Percentiles rank a stretch among this genome's conserved stretches.
Evolutionary conservation across 1,139 yeast species (phyloP).

Genomic region (Nakaseomyces nivariensis): DNA sequence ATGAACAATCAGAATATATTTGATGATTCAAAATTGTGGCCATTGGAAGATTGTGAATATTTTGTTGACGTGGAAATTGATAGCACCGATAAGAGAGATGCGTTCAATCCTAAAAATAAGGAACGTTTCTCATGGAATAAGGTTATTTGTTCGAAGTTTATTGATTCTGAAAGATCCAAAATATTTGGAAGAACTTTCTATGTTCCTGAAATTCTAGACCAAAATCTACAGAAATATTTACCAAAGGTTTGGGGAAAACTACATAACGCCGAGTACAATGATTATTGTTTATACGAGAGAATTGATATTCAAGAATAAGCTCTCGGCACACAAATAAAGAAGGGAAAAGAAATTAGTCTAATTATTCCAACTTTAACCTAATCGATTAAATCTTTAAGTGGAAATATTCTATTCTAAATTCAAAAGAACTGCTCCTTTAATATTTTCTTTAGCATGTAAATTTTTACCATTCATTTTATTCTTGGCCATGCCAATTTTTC

Average conservation of each 20-base stretch:
- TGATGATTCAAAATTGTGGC: slow-evolving; percentile 42
- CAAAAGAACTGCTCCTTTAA: background rate
- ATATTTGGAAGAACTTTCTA: slow-evolving; percentile 34
- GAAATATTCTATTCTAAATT: background rate
- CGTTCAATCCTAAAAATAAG: slow-evolving; percentile 19
- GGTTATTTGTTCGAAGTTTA: slow-evolving; percentile 30
- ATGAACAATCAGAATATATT: slow-evolving; percentile 68
- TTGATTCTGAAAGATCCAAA: slow-evolving; percentile 31
- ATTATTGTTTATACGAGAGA: slow-evolving; percentile 26
- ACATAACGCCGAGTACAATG: slow-evolving; percentile 17
- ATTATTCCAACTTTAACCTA: no score
- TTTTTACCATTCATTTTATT: no score
- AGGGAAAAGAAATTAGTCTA: no score
- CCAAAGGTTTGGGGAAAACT: slow-evolving; percentile 14
- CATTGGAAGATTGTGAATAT: slow-evolving; percentile 43
- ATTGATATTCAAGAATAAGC: background rate
- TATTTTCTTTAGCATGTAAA: no score
- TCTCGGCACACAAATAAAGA: no score
- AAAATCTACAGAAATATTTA: slow-evolving; percentile 7
- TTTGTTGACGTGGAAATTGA: slow-evolving; percentile 41
- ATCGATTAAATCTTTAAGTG: background rate
- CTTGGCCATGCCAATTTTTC: no score
- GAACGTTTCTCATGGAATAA: slow-evolving; percentile 26
- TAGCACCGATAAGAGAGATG: slow-evolving; percentile 15
- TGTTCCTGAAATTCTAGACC: slow-evolving; percentile 27